Evolutionary conservation across 345 rosid species (phyloP).

Genomic region (Chamaenerion angustifolium): DNA sequence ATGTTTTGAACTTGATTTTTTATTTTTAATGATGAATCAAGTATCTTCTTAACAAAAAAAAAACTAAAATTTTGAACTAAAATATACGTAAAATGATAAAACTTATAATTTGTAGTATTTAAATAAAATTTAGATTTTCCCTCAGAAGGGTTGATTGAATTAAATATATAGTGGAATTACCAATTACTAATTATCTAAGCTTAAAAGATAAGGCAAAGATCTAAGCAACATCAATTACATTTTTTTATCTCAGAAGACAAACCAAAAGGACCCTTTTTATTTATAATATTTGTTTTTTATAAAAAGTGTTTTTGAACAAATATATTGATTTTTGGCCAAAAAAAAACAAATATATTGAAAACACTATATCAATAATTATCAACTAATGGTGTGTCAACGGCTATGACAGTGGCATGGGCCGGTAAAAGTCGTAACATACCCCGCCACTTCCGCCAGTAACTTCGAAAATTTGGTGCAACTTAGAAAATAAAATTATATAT

Average conservation of each 20-base stretch:
- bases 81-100: too few species aligned
- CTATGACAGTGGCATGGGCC: slow-evolving; percentile 11
- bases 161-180: background rate
- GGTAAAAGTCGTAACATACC: slow-evolving; percentile 22
- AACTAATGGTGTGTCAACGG: slow-evolving; percentile 22
- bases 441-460: slow-evolving; percentile 35
- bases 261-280: background rate
- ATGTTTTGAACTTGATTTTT: too few species aligned
- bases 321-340: too few species aligned
- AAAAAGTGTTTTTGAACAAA: too few species aligned
- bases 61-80: background rate
- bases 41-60: background rate
- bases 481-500: background rate
- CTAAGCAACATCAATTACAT: slow-evolving; percentile 9
- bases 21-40: too few species aligned
- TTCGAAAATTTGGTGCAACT: slow-evolving; percentile 16
- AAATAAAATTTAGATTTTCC: too few species aligned
- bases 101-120: too few species aligned
- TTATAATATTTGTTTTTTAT: background rate
- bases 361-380: background rate
- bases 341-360: background rate
- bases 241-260: slow-evolving; percentile 11
- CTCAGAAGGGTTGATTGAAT: too few species aligned
- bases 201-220: slow-evolving; percentile 8
- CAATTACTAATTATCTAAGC: slow-evolving; percentile 5